These are phyloP conservation scores for Alternaria gaisen DNA, from an alignment of 2,329 filamentous ascomycete species.

Conservation along the genomic window DNA sequence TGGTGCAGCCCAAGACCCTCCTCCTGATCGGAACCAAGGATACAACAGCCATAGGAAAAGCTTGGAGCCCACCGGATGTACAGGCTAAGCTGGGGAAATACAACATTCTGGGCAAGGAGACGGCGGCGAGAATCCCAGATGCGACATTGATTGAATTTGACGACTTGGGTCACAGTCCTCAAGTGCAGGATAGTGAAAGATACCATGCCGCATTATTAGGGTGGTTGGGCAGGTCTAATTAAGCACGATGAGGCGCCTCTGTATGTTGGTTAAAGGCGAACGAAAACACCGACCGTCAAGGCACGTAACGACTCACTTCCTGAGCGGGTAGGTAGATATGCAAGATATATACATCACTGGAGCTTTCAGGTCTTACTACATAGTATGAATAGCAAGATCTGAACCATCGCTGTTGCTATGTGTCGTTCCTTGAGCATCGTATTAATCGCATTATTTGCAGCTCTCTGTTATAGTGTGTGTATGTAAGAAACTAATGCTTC, in stretches of 20 bases:
- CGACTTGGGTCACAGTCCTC: slow-evolving; percentile 62
- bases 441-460: background rate
- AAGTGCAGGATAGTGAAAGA: slow-evolving; percentile 60
- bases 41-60: slow-evolving; percentile 64
- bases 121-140: slow-evolving; percentile 56
- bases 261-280: background rate
- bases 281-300: background rate
- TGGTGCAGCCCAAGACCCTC: slow-evolving; percentile 57
- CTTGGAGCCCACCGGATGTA: slow-evolving; percentile 53
- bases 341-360: background rate
- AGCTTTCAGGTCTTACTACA: background rate
- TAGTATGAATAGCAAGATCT: background rate
- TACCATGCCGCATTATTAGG: slow-evolving; percentile 59
- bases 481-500: background rate
- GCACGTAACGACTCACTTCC: background rate
- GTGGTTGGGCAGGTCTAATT: slow-evolving; percentile 51
- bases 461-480: background rate
- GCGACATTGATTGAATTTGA: slow-evolving; percentile 58
- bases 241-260: background rate
- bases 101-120: slow-evolving; percentile 58
- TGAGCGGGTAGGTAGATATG: background rate
- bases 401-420: background rate
- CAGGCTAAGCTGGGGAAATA: slow-evolving; percentile 58
- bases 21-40: slow-evolving; percentile 63
- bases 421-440: background rate